Conservation (phyloP, 306 rosid species). For the Medicago ruthenica region DNA sequence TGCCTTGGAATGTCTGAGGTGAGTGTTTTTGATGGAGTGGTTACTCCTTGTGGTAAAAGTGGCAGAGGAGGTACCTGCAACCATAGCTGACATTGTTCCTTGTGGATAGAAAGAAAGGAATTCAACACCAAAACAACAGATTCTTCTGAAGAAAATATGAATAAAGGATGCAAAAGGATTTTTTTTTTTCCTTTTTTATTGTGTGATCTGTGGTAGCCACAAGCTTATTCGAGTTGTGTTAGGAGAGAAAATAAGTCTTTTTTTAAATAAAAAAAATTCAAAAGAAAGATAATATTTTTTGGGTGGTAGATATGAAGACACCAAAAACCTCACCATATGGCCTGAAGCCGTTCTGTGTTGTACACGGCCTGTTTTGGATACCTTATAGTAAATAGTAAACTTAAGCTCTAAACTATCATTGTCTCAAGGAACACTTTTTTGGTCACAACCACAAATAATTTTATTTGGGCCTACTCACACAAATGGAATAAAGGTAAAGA, state of each 20-base stretch:
- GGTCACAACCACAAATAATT: too few species aligned
- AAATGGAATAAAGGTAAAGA: too few species aligned
- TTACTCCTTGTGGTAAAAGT: conserved; percentile 54
- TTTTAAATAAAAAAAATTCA: background rate
- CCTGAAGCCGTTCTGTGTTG: background rate
- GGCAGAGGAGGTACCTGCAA: conserved; percentile 69
- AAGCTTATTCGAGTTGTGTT: conserved; percentile 5
- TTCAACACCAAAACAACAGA: too few species aligned
- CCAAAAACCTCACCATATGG: conserved; percentile 44
- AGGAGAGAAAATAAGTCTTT: background rate
- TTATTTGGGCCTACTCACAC: too few species aligned
- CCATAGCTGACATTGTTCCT: conserved; percentile 67
- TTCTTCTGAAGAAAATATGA: too few species aligned
- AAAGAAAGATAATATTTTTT: conserved; percentile 48
- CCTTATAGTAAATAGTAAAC: too few species aligned
- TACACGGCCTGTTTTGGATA: too few species aligned
- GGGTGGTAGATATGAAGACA: conserved; percentile 45
- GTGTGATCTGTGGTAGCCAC: background rate
- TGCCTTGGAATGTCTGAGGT: conserved; percentile 48
- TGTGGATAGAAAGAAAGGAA: too few species aligned
- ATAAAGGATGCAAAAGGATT: too few species aligned
- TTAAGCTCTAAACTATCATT: too few species aligned
- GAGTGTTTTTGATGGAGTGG: conserved; percentile 48
- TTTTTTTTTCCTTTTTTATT: too few species aligned
- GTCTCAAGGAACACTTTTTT: too few species aligned